Base-by-base conservation (phyloP, 2,329 filamentous ascomycete genomes). In the Emmonsiellopsis sp. region DNA sequence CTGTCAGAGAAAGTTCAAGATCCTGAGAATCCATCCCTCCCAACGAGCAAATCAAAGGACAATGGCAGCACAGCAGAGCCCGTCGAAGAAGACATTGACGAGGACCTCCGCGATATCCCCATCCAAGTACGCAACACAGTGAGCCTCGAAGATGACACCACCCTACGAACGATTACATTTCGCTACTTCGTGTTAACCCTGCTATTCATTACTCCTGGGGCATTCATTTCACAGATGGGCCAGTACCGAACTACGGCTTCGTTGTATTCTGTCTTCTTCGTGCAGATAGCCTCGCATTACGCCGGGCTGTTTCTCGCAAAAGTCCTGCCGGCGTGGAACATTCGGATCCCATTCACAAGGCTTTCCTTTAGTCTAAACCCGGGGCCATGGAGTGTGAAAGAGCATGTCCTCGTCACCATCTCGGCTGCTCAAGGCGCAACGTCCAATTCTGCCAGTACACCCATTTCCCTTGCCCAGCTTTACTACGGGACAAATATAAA, bases 181-280 rank as follows among this genome's bases (percentile, higher is more conserved):
- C 76, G 80, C 31, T 83, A 81, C 60, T 80, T 82, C 59, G 50
- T 83, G 27, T 67, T 83, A 27, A 73, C 76, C 5, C 63, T 79
- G 52, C 55, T 83, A 14, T 82, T 82, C 59, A 74, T 82, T 44
- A 71, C 75, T 0, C 79, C 80, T 0, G 80, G 80, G 2, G 80
- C 80, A 2, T 79, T 83, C 57, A 62, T 83, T 2, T 79, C 76
- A 5, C 75, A 79, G 60, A 77, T 82, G 73, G 76, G 74, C 56
- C 71, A 74, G 48, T 83, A 75, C 60, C 73, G 80, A 44, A 83
- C 80, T 1, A 83, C 80, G 0, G 74, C 74, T 43, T 77, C 78
- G 0, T 75, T 77, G 0, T 84, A 82, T 61, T 81, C 79, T 0
- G 74, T 83, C 47, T 82, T 83, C 62, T 83, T 84, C 56, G 80